phyloP scores from a whole-genome alignment of 345 rosid genomes.

The Camelina hispida region DNA sequence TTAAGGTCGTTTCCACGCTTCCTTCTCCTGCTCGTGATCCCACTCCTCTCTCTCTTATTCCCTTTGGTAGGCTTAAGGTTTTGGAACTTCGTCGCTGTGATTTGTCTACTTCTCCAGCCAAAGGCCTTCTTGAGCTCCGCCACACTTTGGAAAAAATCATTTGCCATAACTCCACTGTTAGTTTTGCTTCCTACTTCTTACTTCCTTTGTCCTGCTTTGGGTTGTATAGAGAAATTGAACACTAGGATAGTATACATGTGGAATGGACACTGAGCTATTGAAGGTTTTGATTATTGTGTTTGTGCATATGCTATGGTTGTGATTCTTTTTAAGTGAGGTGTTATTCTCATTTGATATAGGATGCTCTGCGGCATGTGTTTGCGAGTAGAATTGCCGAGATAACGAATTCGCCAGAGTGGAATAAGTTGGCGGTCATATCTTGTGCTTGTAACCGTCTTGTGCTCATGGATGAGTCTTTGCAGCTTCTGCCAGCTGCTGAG shows the following conservation, averaged over 20 bases:
- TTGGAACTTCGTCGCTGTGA: conserved; percentile 92
- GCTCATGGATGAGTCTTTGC: conserved; percentile 96
- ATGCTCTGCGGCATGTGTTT: conserved; percentile 91
- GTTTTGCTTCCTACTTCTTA: conserved; percentile 32
- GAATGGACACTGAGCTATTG: background rate
- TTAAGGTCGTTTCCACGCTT: conserved; percentile 80
- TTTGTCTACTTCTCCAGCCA: conserved; percentile 91
- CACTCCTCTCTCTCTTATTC: conserved; percentile 78
- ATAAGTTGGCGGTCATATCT: conserved; percentile 76
- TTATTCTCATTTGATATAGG: conserved; percentile 52
- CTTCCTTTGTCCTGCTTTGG: background rate
- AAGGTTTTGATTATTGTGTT: too few species aligned
- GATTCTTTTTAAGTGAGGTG: too few species aligned
- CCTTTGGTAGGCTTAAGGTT: conserved; percentile 76
- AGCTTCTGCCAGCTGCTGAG: conserved; percentile 94
- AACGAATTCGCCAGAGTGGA: conserved; percentile 84
- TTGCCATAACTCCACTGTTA: conserved; percentile 94
- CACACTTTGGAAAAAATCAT: conserved; percentile 87
- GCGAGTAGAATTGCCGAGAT: conserved; percentile 91
- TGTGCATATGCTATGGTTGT: too few species aligned
- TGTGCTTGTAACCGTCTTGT: conserved; percentile 84
- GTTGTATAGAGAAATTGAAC: conserved; percentile 9
- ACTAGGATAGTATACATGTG: background rate
- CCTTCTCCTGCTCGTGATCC: conserved; percentile 82
- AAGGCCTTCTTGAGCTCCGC: conserved; percentile 82